Percentiles rank a stretch among this genome's conserved stretches.
Conservation (phyloP, 2,329 filamentous ascomycete genomes). For the Graphium sp. region DNA sequence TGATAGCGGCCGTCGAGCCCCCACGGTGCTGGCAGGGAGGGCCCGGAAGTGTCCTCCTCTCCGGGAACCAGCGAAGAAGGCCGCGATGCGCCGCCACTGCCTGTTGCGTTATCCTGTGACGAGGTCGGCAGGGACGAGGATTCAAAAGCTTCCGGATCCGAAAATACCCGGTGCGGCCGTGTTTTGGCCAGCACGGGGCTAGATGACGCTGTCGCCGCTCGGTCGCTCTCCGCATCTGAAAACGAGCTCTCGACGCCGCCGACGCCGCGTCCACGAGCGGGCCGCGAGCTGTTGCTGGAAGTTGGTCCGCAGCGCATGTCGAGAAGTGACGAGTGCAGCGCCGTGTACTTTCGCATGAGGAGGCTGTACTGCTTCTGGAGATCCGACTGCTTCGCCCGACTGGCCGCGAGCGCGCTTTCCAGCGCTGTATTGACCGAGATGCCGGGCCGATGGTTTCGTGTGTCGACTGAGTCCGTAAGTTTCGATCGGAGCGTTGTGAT, state of each 20-base stretch:
- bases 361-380: constrained; percentile 32
- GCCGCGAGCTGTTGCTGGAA: no score
- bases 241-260: not conserved
- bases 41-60: no score
- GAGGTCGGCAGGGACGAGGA: constrained; percentile 18
- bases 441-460: constrained; percentile 9
- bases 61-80: no score
- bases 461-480: constrained; percentile 20
- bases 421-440: constrained; percentile 18
- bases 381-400: constrained; percentile 33
- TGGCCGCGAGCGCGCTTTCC: constrained; percentile 29
- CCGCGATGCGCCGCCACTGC: constrained; percentile 7
- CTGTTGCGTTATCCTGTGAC: constrained; percentile 3
- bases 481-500: constrained; percentile 26
- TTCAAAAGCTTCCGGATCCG: constrained; percentile 25
- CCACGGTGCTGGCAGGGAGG: constrained; percentile 10
- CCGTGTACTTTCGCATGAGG: constrained; percentile 32
- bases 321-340: constrained; percentile 29
- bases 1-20: constrained; percentile 24
- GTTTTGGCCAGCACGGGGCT: constrained; percentile 15
- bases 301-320: constrained; percentile 17
- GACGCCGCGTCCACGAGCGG: not conserved
- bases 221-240: constrained; percentile 7
- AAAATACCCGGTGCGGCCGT: constrained; percentile 21
- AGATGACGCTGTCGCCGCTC: constrained; percentile 10